phyloP scores from a whole-genome alignment of 225 moss, liverwort and hornwort species.

The Pseudoscleropodium purum region DNA sequence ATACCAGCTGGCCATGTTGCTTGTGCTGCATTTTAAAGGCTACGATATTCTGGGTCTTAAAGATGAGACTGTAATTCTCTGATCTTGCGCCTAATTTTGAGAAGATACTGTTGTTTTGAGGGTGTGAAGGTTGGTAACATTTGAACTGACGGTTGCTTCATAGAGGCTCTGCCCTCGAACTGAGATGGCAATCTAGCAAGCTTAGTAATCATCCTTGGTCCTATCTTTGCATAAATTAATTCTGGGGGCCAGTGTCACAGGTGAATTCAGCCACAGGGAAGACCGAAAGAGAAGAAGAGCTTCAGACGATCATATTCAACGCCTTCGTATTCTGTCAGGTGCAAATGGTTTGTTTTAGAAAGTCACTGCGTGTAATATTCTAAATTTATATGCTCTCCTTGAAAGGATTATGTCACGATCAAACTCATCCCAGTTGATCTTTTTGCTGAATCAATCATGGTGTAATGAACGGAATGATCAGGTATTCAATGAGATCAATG shows the following conservation, averaged over 20 bases:
- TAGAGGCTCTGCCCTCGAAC: not conserved
- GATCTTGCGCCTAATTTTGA: not conserved
- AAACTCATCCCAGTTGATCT: not conserved
- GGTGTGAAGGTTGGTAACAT: not conserved
- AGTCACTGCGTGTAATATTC: not conserved
- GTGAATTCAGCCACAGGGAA: conserved; percentile 13
- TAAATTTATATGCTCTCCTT: not conserved
- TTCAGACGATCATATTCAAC: conserved; percentile 71
- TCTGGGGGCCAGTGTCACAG: conserved; percentile 27
- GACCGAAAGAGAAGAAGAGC: conserved; percentile 24
- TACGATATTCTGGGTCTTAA: conserved; percentile 47
- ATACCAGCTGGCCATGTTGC: conserved; percentile 64
- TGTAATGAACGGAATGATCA: conserved; percentile 2
- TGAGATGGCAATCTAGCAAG: not conserved
- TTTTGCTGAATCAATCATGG: not conserved
- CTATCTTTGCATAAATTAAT: not conserved
- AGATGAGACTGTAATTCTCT: conserved; percentile 39
- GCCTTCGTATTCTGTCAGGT: conserved; percentile 92
- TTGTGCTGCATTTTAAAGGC: conserved; percentile 79
- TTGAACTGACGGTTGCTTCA: not conserved
- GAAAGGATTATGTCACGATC: not conserved
- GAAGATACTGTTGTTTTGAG: not conserved
- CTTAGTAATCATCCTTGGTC: not conserved
- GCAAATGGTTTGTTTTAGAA: not conserved
- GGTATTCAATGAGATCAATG: conserved; percentile 85